Percentiles rank a stretch among this genome's conserved stretches.
Conservation (phyloP, 495 filamentous ascomycete genomes). For the Neurospora sp. region DNA sequence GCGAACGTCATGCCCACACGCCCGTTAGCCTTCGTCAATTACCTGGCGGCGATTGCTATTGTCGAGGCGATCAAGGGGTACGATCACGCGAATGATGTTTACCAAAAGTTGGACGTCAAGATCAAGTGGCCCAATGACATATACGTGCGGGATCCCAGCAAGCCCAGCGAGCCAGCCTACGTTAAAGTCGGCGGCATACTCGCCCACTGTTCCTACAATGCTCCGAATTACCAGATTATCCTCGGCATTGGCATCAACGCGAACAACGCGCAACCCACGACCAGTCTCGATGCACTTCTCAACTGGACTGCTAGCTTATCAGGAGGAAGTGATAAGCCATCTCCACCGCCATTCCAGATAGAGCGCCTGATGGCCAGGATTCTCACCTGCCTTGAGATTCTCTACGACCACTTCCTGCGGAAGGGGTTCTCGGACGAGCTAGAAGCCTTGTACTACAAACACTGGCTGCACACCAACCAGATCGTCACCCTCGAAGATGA, state of each 20-base stretch:
- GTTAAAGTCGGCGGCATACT: constrained; percentile 93
- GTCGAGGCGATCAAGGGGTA: constrained; percentile 79
- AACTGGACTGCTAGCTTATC: constrained; percentile 18
- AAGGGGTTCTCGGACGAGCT: constrained; percentile 63
- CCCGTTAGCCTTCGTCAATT: constrained; percentile 90
- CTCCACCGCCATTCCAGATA: constrained; percentile 49
- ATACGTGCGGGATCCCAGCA: constrained; percentile 65
- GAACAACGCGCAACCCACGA: constrained; percentile 78
- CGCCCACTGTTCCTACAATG: constrained; percentile 72
- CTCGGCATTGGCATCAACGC: constrained; percentile 86
- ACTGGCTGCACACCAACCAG: constrained; percentile 89
- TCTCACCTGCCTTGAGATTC: constrained; percentile 63
- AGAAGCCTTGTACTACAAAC: constrained; percentile 68
- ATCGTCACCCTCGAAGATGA: constrained; percentile 81
- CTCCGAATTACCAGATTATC: constrained; percentile 73
- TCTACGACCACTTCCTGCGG: constrained; percentile 64
- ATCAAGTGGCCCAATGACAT: constrained; percentile 99
- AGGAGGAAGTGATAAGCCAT: background rate
- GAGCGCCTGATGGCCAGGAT: constrained; percentile 82
- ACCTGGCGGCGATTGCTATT: constrained; percentile 82
- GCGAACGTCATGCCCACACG: constrained; percentile 58
- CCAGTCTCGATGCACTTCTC: constrained; percentile 67
- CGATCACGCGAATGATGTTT: constrained; percentile 37
- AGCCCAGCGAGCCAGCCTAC: constrained; percentile 49
- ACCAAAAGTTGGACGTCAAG: constrained; percentile 64